Base-by-base conservation (phyloP, 108 stramenopile species). In the Nitzschia inconspicua region DNA sequence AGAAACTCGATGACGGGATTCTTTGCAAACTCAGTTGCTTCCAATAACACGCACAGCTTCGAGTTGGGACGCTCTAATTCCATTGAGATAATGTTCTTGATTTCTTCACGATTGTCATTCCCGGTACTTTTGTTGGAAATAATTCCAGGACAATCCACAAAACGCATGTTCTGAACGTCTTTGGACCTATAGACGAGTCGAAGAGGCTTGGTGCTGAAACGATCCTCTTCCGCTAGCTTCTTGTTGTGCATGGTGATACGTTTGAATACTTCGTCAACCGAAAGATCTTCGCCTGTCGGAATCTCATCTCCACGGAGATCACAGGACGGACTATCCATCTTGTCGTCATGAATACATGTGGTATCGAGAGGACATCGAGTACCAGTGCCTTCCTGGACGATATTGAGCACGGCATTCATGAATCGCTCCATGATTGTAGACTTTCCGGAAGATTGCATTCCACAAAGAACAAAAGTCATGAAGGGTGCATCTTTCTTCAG, bases 381-480 rank as follows among this genome's bases (percentile, higher is more conserved):
- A 29, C 86, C 86, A 3, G 86, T 88, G 5, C 86, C 86, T 67
- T 82, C 78, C 52, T 88, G 86, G 2, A 88, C 79, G 31, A 88
- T 88, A 67, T 88, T 88, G 5, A 88, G 40, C 3, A 74, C 76
- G 4, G 78, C 67, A 31, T 73, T 75, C 64, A 88, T 47, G 60
- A 88, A 88, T 8, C 86, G 75, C 56, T 88, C 86, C 86, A 88
- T 84, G 58, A 88, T 80, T 19, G 86, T 88, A 54, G 59, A 63
- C 51, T 88, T 88, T 35, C 86, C 86, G 34, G 76, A 67, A 13
- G 72, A 75, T 35, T 88, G 86, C 83, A 84, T 88, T 3, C 86
- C 86, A 61, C 83, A 84, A 47, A 88, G 77, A 2, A 88, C 86
- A 73, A 88, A 84, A 3, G 73, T 80, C 54, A 88, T 77, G 57